A percentile compares a stretch with the other conserved stretches of the same genome.
phyloP scores from a whole-genome alignment of 2,329 filamentous ascomycete genomes.

The Penicillium griseofulvum region DNA sequence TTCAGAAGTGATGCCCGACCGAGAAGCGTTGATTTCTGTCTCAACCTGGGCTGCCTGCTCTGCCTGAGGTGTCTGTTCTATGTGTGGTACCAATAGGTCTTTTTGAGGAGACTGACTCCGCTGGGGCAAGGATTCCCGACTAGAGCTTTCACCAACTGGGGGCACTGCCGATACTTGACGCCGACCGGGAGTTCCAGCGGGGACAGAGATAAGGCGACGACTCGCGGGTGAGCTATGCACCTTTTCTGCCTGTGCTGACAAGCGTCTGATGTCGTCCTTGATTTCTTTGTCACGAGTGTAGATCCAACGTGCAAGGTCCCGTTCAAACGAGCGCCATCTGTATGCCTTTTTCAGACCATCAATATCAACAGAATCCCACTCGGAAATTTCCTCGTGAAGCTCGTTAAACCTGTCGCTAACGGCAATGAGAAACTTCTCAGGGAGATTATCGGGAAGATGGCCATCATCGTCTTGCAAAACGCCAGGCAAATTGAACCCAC shows the following conservation, averaged over 20 bases:
- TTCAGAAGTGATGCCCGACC: not conserved
- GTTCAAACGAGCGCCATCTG: slow-evolving; percentile 51
- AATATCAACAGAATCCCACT: slow-evolving; percentile 41
- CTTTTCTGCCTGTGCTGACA: not conserved
- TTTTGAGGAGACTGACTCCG: not conserved
- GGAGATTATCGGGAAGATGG: slow-evolving; percentile 38
- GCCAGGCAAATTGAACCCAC: slow-evolving; percentile 26
- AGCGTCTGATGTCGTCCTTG: slow-evolving; percentile 34
- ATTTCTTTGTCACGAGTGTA: slow-evolving; percentile 48
- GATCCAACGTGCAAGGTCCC: slow-evolving; percentile 47
- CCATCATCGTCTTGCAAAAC: slow-evolving; percentile 40
- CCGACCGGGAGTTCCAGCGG: not conserved
- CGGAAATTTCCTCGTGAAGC: slow-evolving; percentile 42
- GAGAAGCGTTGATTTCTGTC: not conserved
- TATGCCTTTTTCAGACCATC: slow-evolving; percentile 47
- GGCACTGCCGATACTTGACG: not conserved
- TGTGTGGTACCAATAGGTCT: not conserved
- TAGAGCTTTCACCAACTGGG: not conserved
- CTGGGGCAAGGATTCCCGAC: not conserved
- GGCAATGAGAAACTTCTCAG: slow-evolving; percentile 31
- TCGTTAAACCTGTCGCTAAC: slow-evolving; percentile 40
- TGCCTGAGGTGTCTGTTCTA: not conserved
- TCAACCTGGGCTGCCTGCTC: too few species aligned
- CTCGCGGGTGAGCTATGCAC: not conserved
- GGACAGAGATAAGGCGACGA: not conserved